These are phyloP conservation scores for Strobilomyces confusus DNA, from an alignment of 768 basidiomycete genomes.

Conservation along the genomic window DNA sequence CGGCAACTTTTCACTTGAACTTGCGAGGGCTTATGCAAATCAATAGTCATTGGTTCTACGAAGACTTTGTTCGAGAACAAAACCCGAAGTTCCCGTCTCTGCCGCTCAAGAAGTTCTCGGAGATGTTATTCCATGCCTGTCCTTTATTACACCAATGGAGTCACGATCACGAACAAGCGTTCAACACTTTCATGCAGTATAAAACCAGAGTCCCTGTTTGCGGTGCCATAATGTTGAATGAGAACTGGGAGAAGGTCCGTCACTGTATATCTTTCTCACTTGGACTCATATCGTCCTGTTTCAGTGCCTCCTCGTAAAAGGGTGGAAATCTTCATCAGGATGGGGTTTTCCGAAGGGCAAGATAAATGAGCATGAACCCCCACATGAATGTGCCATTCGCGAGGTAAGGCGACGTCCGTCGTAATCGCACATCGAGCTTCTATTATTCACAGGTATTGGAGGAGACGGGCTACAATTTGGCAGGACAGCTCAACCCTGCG, in stretches of 20 bases:
- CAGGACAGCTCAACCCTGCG: slow-evolving; percentile 56
- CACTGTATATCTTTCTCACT: slow-evolving; percentile 2
- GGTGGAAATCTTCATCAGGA: slow-evolving; percentile 93
- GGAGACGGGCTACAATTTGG: slow-evolving; percentile 93
- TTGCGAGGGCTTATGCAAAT: slow-evolving; percentile 12
- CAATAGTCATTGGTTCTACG: slow-evolving; percentile 97
- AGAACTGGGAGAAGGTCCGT: slow-evolving; percentile 85
- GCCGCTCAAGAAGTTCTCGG: slow-evolving; percentile 89
- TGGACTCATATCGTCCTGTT: slow-evolving; percentile 7
- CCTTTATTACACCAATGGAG: slow-evolving; percentile 81
- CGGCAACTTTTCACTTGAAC: slow-evolving; percentile 6
- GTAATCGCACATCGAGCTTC: slow-evolving; percentile 7
- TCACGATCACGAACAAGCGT: slow-evolving; percentile 80
- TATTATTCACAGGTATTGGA: slow-evolving; percentile 72
- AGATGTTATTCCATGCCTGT: slow-evolving; percentile 82
- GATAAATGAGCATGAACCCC: slow-evolving; percentile 91
- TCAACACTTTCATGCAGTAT: slow-evolving; percentile 90
- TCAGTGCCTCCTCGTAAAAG: slow-evolving; percentile 95
- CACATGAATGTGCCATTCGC: slow-evolving; percentile 80
- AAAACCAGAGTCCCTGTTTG: slow-evolving; percentile 97
- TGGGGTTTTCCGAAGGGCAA: slow-evolving; percentile 99
- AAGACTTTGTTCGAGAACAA: slow-evolving; percentile 95
- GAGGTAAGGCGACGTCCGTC: slow-evolving; percentile 56
- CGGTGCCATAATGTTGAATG: slow-evolving; percentile 94
- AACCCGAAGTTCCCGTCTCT: slow-evolving; percentile 84